phyloP scores from a whole-genome alignment of 2,329 filamentous ascomycete species.

The Pseudocercospora macadamiae region DNA sequence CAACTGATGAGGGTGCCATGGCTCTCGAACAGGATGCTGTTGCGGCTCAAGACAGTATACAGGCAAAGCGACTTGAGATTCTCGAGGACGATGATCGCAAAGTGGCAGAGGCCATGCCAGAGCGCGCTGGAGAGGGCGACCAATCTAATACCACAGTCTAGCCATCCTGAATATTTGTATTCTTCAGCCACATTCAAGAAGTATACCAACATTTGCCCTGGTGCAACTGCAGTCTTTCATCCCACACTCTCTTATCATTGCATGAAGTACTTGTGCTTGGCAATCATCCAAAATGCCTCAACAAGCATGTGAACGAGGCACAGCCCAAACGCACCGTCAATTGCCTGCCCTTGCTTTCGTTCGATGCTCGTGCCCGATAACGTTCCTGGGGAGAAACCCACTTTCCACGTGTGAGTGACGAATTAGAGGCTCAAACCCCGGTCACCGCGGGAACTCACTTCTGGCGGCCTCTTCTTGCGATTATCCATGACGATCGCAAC shows the following conservation, averaged over 20 bases:
- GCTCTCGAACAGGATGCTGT: conserved; percentile 43
- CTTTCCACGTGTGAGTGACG: conserved; percentile 1
- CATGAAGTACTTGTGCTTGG: background rate
- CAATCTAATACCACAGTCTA: conserved; percentile 53
- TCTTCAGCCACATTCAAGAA: no score
- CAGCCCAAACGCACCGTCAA: background rate
- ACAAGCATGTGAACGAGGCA: background rate
- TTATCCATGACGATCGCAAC: no score
- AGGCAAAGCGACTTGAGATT: conserved; percentile 47
- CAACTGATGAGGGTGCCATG: conserved; percentile 29
- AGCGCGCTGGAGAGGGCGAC: conserved; percentile 50
- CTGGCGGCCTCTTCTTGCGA: background rate
- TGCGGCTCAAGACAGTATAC: conserved; percentile 43
- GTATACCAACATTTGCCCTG: no score
- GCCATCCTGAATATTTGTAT: no score
- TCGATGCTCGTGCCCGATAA: background rate
- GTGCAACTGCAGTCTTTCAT: no score
- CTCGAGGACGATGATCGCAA: conserved; percentile 39
- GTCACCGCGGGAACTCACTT: background rate
- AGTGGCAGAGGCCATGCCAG: conserved; percentile 47
- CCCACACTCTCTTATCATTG: background rate
- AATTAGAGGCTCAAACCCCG: background rate
- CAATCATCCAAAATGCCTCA: background rate
- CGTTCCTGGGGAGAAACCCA: background rate
- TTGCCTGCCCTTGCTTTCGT: background rate